Percentiles rank a stretch among this genome's conserved stretches.
Evolutionary conservation across 2,329 filamentous ascomycete genomes (phyloP).

Genomic region (Pleoardoris graminearum): DNA sequence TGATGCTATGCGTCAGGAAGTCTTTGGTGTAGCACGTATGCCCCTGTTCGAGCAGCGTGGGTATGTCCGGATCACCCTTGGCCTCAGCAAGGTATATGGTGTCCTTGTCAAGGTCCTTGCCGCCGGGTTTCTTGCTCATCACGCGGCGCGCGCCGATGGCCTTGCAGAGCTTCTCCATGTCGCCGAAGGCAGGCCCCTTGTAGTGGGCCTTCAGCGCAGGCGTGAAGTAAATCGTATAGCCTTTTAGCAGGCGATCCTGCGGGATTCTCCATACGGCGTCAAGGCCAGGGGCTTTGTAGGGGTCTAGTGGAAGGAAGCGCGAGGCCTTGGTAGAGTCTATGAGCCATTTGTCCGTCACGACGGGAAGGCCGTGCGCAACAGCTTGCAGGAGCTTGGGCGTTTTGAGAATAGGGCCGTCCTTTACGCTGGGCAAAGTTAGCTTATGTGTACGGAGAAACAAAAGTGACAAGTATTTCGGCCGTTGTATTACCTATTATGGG

Average conservation of each 20-base stretch:
- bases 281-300: slow-evolving; percentile 43
- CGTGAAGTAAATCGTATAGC: slow-evolving; percentile 56
- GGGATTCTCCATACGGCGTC: slow-evolving; percentile 37
- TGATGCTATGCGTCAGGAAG: slow-evolving; percentile 48
- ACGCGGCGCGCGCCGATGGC: slow-evolving; percentile 45
- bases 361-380: slow-evolving; percentile 48
- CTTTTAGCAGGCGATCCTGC: slow-evolving; percentile 52
- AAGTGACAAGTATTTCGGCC: no score
- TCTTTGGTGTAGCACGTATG: slow-evolving; percentile 49
- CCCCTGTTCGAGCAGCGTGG: slow-evolving; percentile 37
- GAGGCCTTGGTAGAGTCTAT: slow-evolving; percentile 42
- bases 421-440: slow-evolving; percentile 41
- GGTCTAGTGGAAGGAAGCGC: slow-evolving; percentile 39
- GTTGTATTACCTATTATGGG: no score
- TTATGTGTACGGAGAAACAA: neutral
- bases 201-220: slow-evolving; percentile 41
- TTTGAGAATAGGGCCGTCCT: slow-evolving; percentile 44
- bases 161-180: slow-evolving; percentile 46
- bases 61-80: slow-evolving; percentile 43
- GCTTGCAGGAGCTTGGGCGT: slow-evolving; percentile 52
- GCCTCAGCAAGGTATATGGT: slow-evolving; percentile 46
- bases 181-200: slow-evolving; percentile 31
- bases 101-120: slow-evolving; percentile 20
- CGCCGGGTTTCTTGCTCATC: slow-evolving; percentile 26
- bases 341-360: slow-evolving; percentile 55